These are phyloP conservation scores for Alternaria postmessia DNA, from an alignment of 2,329 filamentous ascomycete genomes.

Conservation along the genomic window DNA sequence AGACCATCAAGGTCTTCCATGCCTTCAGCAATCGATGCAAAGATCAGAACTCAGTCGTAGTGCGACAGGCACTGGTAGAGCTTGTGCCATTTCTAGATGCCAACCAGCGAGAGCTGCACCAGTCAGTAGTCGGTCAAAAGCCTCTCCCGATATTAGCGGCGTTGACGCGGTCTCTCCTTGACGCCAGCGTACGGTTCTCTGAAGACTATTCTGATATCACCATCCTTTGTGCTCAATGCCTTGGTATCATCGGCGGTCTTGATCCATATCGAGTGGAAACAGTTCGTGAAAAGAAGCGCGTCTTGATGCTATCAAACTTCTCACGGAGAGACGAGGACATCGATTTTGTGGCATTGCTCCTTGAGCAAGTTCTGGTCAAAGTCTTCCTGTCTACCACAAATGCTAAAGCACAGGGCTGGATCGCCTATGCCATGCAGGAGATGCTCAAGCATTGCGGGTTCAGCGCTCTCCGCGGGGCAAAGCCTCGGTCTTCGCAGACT, in stretches of 20 bases:
- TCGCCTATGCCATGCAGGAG: constrained; percentile 95
- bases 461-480: constrained; percentile 61
- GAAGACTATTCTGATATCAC: constrained; percentile 72
- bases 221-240: constrained; percentile 77
- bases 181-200: constrained; percentile 84
- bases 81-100: constrained; percentile 74
- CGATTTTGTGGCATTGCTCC: constrained; percentile 83
- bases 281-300: constrained; percentile 78
- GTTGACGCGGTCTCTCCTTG: constrained; percentile 79
- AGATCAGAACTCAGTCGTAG: constrained; percentile 87
- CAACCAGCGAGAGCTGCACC: constrained; percentile 81
- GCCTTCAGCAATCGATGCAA: constrained; percentile 77
- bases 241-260: constrained; percentile 89
- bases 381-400: constrained; percentile 92
- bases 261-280: constrained; percentile 90
- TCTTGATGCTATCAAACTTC: constrained; percentile 89
- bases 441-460: constrained; percentile 81
- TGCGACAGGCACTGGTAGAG: constrained; percentile 81
- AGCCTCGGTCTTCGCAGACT: constrained; percentile 61
- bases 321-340: constrained; percentile 77
- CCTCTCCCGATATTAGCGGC: constrained; percentile 76
- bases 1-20: constrained; percentile 71
- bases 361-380: constrained; percentile 88
- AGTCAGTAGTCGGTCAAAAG: constrained; percentile 81
- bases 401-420: constrained; percentile 84